Percentiles rank a stretch among this genome's conserved stretches.
Evolutionary conservation across 2,329 filamentous ascomycete genomes (phyloP).

Genomic region (Domatiomyces catenatus): DNA sequence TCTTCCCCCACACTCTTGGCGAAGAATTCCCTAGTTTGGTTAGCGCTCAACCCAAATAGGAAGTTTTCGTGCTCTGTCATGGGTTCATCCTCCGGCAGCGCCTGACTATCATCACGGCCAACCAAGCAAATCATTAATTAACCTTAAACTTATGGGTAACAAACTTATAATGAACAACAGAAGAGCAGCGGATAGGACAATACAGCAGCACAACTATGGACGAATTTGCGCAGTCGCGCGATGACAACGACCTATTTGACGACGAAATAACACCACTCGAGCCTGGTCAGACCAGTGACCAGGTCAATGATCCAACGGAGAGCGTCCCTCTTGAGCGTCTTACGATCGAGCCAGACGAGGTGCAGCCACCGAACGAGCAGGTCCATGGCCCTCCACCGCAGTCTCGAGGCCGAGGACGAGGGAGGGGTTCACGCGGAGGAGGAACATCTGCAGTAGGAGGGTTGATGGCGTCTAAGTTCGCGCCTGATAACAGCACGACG

Average conservation of each 20-base stretch:
- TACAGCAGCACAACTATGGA: conserved; percentile 21
- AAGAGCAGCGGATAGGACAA: neutral
- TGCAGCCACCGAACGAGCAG: neutral
- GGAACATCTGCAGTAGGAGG: neutral
- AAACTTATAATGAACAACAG: neutral
- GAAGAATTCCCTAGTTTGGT: too few species aligned
- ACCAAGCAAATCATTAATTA: too few species aligned
- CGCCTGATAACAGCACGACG: neutral
- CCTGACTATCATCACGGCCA: too few species aligned
- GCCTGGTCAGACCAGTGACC: conserved; percentile 18
- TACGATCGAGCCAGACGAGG: neutral
- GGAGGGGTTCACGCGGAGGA: conserved; percentile 2
- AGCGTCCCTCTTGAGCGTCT: conserved; percentile 8
- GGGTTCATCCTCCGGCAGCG: too few species aligned
- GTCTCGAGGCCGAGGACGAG: conserved; percentile 6
- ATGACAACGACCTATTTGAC: conserved; percentile 36
- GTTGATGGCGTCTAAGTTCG: neutral
- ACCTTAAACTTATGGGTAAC: too few species aligned
- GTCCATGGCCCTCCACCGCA: neutral
- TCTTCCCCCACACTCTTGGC: too few species aligned
- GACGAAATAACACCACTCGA: conserved; percentile 34
- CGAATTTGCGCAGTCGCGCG: conserved; percentile 35
- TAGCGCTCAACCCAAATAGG: too few species aligned
- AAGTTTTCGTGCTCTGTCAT: too few species aligned
- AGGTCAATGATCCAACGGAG: conserved; percentile 9